These are phyloP conservation scores for Herpetomonas samuelpessoai DNA, from an alignment of 208 protist species.

Conservation along the genomic window DNA sequence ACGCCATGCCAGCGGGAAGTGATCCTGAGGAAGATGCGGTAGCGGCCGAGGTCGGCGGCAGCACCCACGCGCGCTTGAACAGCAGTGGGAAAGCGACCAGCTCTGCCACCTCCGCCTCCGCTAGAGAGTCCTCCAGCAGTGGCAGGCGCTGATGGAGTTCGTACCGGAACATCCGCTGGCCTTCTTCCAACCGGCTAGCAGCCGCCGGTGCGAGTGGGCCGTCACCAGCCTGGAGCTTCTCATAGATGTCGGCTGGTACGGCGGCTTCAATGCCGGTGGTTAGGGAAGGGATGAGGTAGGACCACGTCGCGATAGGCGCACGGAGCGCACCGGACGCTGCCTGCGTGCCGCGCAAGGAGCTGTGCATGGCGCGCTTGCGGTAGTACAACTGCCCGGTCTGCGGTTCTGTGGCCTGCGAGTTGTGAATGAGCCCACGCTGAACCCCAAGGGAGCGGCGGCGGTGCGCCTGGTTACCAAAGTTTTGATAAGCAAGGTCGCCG, in stretches of 20 bases:
- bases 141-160: conserved; percentile 71
- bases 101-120: conserved; percentile 50
- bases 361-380: conserved; percentile 48
- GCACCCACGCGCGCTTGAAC: conserved; percentile 57
- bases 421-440: conserved; percentile 38
- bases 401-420: conserved; percentile 55
- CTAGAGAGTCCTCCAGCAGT: conserved; percentile 75
- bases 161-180: conserved; percentile 58
- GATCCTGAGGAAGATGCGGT: not conserved
- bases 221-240: conserved; percentile 21
- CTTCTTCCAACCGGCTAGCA: conserved; percentile 19
- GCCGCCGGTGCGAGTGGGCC: conserved; percentile 17
- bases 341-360: conserved; percentile 11
- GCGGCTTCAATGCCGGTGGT: conserved; percentile 27
- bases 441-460: conserved; percentile 17
- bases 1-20: not conserved
- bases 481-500: conserved; percentile 46
- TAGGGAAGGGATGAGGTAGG: conserved; percentile 59
- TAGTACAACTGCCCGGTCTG: conserved; percentile 68
- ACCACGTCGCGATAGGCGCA: conserved; percentile 47
- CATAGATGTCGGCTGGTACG: conserved; percentile 22
- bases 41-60: conserved; percentile 26
- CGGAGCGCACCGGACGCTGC: conserved; percentile 22
- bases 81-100: conserved; percentile 55
- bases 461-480: conserved; percentile 24